Conservation (phyloP, 2,329 filamentous ascomycete genomes). For the Geosmithia putterillii region DNA sequence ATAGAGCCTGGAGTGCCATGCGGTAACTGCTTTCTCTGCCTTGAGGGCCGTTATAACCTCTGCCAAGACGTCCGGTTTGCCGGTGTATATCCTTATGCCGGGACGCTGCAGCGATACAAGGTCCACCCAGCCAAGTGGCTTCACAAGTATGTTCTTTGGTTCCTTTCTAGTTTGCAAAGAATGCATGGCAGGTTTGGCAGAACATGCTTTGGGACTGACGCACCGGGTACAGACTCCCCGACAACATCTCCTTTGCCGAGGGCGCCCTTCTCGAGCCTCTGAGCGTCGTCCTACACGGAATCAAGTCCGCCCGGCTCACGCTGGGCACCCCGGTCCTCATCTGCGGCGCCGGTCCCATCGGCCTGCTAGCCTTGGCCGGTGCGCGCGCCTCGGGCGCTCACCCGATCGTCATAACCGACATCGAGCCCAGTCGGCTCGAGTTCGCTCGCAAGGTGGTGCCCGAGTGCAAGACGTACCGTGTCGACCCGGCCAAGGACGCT, state of each 20-base stretch:
- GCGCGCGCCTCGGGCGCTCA: constrained; percentile 50
- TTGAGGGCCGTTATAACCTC: constrained; percentile 45
- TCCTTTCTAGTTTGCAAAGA: too few relatives aligned
- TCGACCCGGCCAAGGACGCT: not conserved
- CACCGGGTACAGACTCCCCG: constrained; percentile 27
- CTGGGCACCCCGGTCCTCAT: constrained; percentile 43
- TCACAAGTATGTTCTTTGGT: constrained; percentile 18
- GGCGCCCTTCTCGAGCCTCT: constrained; percentile 54
- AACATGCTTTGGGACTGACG: too few relatives aligned
- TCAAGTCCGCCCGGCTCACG: constrained; percentile 36
- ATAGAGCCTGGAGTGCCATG: constrained; percentile 54
- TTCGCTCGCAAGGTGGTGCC: constrained; percentile 3
- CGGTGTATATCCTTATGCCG: constrained; percentile 41
- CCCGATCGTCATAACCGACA: constrained; percentile 51
- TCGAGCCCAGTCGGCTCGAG: constrained; percentile 24
- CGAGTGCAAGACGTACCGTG: constrained; percentile 3
- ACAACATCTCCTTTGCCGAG: constrained; percentile 41
- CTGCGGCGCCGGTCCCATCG: constrained; percentile 53
- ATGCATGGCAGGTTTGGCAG: not conserved
- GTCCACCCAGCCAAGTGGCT: constrained; percentile 45
- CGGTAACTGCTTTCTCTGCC: constrained; percentile 41
- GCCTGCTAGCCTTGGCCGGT: constrained; percentile 42
- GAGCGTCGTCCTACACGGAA: constrained; percentile 49
- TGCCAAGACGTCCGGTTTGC: constrained; percentile 49
- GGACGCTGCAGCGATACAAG: constrained; percentile 45